Percentiles rank a stretch among this genome's conserved stretches.
phyloP scores from a whole-genome alignment of 2,329 filamentous ascomycete species.

The Thielaviopsis musarum region DNA sequence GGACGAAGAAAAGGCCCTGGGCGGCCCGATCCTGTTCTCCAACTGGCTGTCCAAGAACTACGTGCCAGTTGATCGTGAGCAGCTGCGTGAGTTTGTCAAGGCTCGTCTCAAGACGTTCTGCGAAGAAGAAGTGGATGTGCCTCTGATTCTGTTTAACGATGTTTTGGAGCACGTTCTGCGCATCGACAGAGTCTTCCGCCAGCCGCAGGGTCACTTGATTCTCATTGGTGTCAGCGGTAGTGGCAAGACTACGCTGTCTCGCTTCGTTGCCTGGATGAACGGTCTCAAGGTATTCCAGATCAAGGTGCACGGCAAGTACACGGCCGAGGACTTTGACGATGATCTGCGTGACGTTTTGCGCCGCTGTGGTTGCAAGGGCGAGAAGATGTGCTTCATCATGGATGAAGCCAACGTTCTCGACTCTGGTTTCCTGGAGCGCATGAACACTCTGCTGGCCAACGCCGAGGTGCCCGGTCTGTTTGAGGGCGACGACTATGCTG shows the following conservation, averaged over 20 bases:
- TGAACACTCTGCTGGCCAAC: conserved; percentile 97
- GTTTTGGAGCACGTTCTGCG: conserved; percentile 94
- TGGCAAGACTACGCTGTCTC: conserved; percentile 93
- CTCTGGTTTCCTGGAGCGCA: conserved; percentile 94
- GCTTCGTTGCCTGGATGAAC: conserved; percentile 99
- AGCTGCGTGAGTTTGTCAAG: conserved; percentile 92
- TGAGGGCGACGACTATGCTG: conserved; percentile 94
- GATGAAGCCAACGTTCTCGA: conserved; percentile 97
- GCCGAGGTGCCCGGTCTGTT: conserved; percentile 98
- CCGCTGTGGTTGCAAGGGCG: conserved; percentile 88
- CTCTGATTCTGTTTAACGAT: conserved; percentile 97
- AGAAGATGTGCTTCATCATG: conserved; percentile 99
- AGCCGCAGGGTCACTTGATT: conserved; percentile 95
- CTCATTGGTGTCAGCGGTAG: conserved; percentile 96
- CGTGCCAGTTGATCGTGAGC: conserved; percentile 85
- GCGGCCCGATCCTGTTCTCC: conserved; percentile 89
- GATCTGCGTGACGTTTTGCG: conserved; percentile 87
- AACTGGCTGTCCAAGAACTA: conserved; percentile 99
- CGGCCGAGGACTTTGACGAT: conserved; percentile 95
- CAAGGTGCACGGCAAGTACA: conserved; percentile 98
- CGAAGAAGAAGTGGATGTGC: conserved; percentile 97
- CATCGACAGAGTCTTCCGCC: conserved; percentile 95
- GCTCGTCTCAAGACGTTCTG: conserved; percentile 95
- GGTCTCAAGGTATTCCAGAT: conserved; percentile 98
- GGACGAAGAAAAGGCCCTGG: conserved; percentile 73